These are phyloP conservation scores for Hygrophorus russula DNA, from an alignment of 768 basidiomycete genomes.

Conservation along the genomic window DNA sequence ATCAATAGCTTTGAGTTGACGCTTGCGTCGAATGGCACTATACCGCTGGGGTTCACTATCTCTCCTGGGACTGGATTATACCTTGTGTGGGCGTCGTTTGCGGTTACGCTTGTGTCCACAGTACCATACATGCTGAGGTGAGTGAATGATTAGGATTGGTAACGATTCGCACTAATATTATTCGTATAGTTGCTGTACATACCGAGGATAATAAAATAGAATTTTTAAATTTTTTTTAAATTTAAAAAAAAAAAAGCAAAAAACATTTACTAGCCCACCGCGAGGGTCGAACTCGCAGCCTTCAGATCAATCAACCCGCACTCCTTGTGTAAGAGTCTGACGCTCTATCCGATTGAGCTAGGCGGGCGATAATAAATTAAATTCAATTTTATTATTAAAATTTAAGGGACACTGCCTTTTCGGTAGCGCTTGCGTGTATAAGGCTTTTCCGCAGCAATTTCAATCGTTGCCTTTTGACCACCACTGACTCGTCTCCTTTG, in stretches of 20 bases:
- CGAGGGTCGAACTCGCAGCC: slow-evolving; percentile 82
- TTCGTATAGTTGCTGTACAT: slow-evolving; percentile 61
- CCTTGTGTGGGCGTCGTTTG: slow-evolving; percentile 69
- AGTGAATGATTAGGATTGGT: slow-evolving; percentile 12
- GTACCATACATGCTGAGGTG: slow-evolving; percentile 74
- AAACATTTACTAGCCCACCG: slow-evolving; percentile 45
- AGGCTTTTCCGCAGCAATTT: background rate
- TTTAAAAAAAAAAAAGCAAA: too few species aligned
- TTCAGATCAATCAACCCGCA: slow-evolving; percentile 45
- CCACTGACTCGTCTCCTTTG: slow-evolving; percentile 12
- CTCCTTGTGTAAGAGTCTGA: slow-evolving; percentile 33
- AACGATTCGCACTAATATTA: too few species aligned
- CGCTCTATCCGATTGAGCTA: slow-evolving; percentile 62
- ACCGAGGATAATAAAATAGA: slow-evolving; percentile 37
- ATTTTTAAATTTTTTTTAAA: too few species aligned
- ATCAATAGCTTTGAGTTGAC: slow-evolving; percentile 29
- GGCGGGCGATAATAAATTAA: slow-evolving; percentile 25
- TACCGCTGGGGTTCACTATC: slow-evolving; percentile 51
- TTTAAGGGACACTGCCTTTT: too few species aligned
- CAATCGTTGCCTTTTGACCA: slow-evolving; percentile 11
- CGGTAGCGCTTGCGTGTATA: too few species aligned
- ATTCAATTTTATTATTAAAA: too few species aligned
- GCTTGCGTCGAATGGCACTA: slow-evolving; percentile 24
- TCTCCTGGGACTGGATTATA: slow-evolving; percentile 51
- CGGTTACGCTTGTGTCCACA: slow-evolving; percentile 49